Evolutionary conservation across 176 grass and related monocot genomes (phyloP).

Genomic region (Oryza longistaminata): DNA sequence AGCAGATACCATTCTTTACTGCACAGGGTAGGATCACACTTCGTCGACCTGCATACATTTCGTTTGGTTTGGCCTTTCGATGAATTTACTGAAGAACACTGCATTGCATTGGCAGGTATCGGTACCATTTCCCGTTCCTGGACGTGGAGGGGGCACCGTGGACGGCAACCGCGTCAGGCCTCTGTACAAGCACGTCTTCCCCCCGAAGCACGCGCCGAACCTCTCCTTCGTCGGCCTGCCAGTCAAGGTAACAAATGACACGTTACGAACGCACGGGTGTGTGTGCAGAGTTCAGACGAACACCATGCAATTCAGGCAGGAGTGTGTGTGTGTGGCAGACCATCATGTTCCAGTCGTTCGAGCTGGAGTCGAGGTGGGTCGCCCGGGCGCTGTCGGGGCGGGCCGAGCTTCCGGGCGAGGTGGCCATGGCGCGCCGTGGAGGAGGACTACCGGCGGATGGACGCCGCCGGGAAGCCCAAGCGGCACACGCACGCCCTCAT

Average conservation of each 20-base stretch:
- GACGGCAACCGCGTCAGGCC: conserved; percentile 55
- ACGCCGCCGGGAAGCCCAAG: conserved; percentile 42
- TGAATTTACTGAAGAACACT: neutral
- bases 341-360: conserved; percentile 39
- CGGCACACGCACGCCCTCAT: conserved; percentile 48
- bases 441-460: conserved; percentile 39
- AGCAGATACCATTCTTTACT: conserved; percentile 58
- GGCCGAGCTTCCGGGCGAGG: conserved; percentile 36
- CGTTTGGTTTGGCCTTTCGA: neutral
- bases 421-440: conserved; percentile 43
- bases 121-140: conserved; percentile 57
- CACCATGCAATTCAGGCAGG: neutral
- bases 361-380: conserved; percentile 59
- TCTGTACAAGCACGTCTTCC: conserved; percentile 57
- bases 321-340: conserved; percentile 18
- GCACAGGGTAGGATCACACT: conserved; percentile 47
- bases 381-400: conserved; percentile 44
- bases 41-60: neutral
- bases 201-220: conserved; percentile 29
- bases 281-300: neutral
- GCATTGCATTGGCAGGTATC: conserved; percentile 17
- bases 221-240: conserved; percentile 50
- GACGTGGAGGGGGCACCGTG: conserved; percentile 39
- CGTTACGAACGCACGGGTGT: too few relatives aligned
- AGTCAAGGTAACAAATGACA: neutral